A percentile compares a stretch with the other conserved stretches of the same genome.
Conservation (phyloP, 352 stramenopile species). For the Peronospora tabacina region DNA sequence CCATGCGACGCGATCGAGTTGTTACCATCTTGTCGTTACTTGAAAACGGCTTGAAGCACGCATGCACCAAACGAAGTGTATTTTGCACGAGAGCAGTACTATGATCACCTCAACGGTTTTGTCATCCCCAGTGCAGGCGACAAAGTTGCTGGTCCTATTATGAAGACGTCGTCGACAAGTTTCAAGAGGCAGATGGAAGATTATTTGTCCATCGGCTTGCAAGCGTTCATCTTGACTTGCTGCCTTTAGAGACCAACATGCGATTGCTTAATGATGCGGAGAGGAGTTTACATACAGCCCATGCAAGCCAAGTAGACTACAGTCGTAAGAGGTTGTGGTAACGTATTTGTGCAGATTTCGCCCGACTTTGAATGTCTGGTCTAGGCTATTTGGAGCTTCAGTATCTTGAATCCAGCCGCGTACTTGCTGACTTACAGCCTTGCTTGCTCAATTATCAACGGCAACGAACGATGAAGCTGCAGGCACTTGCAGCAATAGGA, state of each 20-base stretch:
- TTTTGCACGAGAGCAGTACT: slow-evolving; percentile 15
- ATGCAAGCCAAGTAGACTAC: slow-evolving; percentile 53
- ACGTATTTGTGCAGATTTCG: slow-evolving; percentile 74
- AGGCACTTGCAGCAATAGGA: slow-evolving; percentile 6
- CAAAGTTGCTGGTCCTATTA: not conserved
- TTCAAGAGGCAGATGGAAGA: slow-evolving; percentile 22
- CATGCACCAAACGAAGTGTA: slow-evolving; percentile 8
- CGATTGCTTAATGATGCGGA: slow-evolving; percentile 41
- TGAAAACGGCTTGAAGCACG: too few relatives aligned
- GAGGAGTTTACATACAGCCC: slow-evolving; percentile 38
- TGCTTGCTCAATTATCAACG: slow-evolving; percentile 21
- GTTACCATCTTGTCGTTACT: slow-evolving; percentile 44
- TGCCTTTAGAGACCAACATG: slow-evolving; percentile 39
- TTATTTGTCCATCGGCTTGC: slow-evolving; percentile 28
- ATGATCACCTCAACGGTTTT: slow-evolving; percentile 13
- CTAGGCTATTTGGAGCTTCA: slow-evolving; percentile 14
- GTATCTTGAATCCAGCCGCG: not conserved
- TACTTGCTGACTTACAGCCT: slow-evolving; percentile 2
- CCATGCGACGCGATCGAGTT: slow-evolving; percentile 43
- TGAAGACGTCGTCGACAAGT: slow-evolving; percentile 1
- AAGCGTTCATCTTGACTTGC: slow-evolving; percentile 27
- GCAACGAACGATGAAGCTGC: slow-evolving; percentile 13
- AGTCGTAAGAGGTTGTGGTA: slow-evolving; percentile 62
- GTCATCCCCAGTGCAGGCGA: not conserved
- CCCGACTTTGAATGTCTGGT: slow-evolving; percentile 67